Base-by-base conservation (phyloP, 2,329 filamentous ascomycete genomes). In the Sclerotinia nivalis region DNA sequence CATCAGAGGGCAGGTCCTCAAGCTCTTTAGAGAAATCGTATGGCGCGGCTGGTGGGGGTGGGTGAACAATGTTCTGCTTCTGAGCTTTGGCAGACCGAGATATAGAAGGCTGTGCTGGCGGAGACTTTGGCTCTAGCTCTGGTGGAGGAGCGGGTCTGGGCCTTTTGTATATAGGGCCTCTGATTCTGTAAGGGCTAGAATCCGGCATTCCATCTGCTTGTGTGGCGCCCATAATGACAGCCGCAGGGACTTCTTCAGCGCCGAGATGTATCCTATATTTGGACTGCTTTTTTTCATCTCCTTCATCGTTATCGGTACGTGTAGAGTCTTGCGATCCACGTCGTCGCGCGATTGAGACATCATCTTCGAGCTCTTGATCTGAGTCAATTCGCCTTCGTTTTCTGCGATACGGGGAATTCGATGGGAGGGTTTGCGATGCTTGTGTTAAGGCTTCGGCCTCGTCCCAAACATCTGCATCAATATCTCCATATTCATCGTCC, bases 121-220 rank as follows among this genome's bases (percentile, higher is more conserved):
- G 6, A 31, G 58, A 25, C 25, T 70, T 66, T 12, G 59, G 65
- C 37, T 69, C 68, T 31, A 68, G 59, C 45, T 73, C 71, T 7
- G 66, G 58, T 37, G 68, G 68, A 43, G 71, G 25, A 52, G 76
- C 73, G 13, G 77, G 74, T 52, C 77, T 79, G 22, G 82, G 80
- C 71, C 82, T 84, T 71, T 80, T 83, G 81, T 84, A 86, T 69
- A 84, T 81, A 15, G 84, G 82, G 0, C 84, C 83, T 72, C 84
- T 81, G 68, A 85, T 83, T 71, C 81, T 78, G 65, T 84, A 84
- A 3, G 84, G 84, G 71, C 83, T 85, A 1, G 84, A 85, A 71
- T 77, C 73, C 7, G 76, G 75, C 67, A 75, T 69, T 49, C 70
- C 72, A 50, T 77, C 75, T n/a, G 77, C 76, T 68, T 78, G 77